A percentile compares a stretch with the other conserved stretches of the same genome.
phyloP scores from a whole-genome alignment of 805 yeast species.

The Kodamaea fukazawae region DNA sequence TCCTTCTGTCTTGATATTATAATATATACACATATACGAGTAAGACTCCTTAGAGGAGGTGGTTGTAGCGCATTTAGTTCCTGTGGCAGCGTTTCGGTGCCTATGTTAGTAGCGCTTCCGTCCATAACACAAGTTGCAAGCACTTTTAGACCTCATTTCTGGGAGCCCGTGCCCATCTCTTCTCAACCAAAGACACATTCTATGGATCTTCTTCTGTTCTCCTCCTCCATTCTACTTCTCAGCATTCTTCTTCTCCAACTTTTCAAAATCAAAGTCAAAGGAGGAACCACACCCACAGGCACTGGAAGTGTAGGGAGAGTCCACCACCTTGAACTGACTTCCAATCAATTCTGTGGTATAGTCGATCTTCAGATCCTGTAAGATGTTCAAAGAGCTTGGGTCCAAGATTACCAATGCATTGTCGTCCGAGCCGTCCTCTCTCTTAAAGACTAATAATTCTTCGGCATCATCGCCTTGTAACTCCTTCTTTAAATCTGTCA shows the following conservation, averaged over 20 bases:
- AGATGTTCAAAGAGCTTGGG: constrained; percentile 71
- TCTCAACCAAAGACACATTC: no score
- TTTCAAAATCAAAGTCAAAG: constrained; percentile 48
- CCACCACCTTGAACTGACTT: constrained; percentile 86
- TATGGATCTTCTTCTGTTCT: background rate
- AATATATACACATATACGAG: constrained; percentile 7
- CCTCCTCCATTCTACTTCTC: background rate
- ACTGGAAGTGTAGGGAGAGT: constrained; percentile 76
- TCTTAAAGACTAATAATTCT: constrained; percentile 54
- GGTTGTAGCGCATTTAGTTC: no score
- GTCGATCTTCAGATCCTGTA: constrained; percentile 83
- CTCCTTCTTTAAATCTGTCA: constrained; percentile 46
- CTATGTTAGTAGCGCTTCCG: no score
- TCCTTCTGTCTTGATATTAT: constrained; percentile 6
- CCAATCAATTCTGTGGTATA: constrained; percentile 93
- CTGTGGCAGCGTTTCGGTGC: no score
- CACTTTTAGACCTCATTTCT: no score
- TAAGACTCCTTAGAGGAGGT: no score
- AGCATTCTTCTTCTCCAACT: constrained; percentile 27
- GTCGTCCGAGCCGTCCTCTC: constrained; percentile 43
- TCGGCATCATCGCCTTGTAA: constrained; percentile 29
- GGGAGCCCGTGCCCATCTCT: no score
- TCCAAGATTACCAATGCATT: constrained; percentile 72
- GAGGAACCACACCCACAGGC: constrained; percentile 48
- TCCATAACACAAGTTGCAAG: no score